phyloP scores from a whole-genome alignment of 345 rosid genomes.

The Aegle marmelos region DNA sequence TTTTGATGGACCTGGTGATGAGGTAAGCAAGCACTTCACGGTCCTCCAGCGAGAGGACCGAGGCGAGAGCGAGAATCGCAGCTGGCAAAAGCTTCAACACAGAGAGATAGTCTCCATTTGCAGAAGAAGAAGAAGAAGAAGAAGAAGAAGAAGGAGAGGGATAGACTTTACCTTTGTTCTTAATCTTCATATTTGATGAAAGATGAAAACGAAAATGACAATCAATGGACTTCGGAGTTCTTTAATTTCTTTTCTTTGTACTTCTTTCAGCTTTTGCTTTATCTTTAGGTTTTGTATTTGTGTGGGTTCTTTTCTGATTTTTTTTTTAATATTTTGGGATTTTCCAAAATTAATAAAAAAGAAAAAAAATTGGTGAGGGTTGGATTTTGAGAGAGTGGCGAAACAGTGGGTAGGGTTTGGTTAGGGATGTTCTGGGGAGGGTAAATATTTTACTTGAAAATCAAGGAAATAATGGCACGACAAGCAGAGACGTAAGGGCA shows the following conservation, averaged over 20 bases:
- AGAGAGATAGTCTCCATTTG: conserved; percentile 39
- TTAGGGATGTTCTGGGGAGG: neutral
- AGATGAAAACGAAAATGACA: neutral
- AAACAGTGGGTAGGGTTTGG: neutral
- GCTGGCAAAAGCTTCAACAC: conserved; percentile 68
- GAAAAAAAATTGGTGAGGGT: neutral
- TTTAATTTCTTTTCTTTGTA: neutral
- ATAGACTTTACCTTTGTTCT: conserved; percentile 82
- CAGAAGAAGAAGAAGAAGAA: conserved; percentile 15
- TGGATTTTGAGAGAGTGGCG: neutral
- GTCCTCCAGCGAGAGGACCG: conserved; percentile 66
- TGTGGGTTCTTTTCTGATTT: neutral
- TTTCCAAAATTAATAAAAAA: no score
- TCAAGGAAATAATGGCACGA: neutral
- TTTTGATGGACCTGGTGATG: conserved; percentile 59
- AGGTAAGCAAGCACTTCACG: conserved; percentile 88
- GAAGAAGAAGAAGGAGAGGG: conserved; percentile 55
- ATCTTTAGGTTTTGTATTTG: neutral
- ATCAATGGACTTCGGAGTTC: neutral
- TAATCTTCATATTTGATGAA: conserved; percentile 49
- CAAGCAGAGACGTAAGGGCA: neutral
- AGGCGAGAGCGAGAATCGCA: conserved; percentile 63
- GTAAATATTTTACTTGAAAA: conserved; percentile 6
- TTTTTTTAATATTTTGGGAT: neutral
- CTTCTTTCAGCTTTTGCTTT: neutral